Percentiles rank a stretch among this genome's conserved stretches.
Evolutionary conservation across 352 stramenopile species (phyloP).

Genomic region (Pythium oligandrum): DNA sequence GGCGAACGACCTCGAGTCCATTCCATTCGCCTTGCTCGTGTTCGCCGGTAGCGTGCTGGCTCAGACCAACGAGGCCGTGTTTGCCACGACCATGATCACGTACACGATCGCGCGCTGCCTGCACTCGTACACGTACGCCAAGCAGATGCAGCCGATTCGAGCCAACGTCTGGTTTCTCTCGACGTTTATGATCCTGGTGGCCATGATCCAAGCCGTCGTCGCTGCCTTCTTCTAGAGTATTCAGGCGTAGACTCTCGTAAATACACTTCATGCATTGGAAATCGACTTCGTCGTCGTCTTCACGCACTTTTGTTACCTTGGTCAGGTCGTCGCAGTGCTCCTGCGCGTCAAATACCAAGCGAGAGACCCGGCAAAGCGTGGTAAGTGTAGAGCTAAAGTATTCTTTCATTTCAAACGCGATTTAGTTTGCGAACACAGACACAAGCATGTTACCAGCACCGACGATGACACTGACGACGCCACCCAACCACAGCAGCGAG

Average conservation of each 20-base stretch:
- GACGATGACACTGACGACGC: constrained; percentile 12
- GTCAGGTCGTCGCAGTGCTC: no score
- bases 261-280: no score
- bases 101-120: constrained; percentile 30
- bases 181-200: constrained; percentile 6
- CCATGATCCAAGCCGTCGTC: constrained; percentile 4
- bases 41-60: constrained; percentile 25
- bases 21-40: constrained; percentile 37
- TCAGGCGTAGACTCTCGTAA: no score
- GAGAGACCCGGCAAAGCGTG: no score
- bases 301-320: no score
- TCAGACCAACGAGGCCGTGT: constrained; percentile 9
- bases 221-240: neutral
- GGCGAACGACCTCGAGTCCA: constrained; percentile 46
- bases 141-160: constrained; percentile 35
- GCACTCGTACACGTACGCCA: constrained; percentile 39
- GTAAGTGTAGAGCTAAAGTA: no score
- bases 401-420: neutral
- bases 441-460: constrained; percentile 15
- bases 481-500: constrained; percentile 17
- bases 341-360: no score
- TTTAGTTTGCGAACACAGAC: constrained; percentile 15
- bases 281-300: no score
- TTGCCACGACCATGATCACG: constrained; percentile 14
- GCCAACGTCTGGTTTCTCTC: constrained; percentile 18